These are phyloP conservation scores for Globisporangium parvum DNA, from an alignment of 352 stramenopile species.

Conservation along the genomic window DNA sequence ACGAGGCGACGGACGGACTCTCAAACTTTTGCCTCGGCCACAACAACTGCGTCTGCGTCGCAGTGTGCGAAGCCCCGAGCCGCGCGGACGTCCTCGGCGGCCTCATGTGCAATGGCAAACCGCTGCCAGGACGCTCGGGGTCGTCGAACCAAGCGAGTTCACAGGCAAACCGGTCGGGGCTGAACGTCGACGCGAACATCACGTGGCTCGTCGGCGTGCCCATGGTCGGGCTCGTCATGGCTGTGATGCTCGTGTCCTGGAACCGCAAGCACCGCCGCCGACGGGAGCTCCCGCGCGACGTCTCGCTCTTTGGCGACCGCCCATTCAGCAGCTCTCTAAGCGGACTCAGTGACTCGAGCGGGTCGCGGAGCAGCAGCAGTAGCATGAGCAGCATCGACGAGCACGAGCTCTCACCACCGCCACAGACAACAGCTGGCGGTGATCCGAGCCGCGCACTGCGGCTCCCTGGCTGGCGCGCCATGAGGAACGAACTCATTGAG, in stretches of 20 bases:
- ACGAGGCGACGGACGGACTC: conserved; percentile 23
- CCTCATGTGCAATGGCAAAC: conserved; percentile 20
- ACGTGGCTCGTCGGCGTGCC: conserved; percentile 35
- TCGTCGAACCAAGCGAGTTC: conserved; percentile 19
- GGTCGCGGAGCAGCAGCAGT: conserved; percentile 10
- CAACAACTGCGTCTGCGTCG: conserved; percentile 36
- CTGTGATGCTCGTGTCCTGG: conserved; percentile 36
- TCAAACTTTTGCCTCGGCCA: conserved; percentile 31
- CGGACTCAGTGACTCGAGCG: conserved; percentile 8
- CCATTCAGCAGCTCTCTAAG: conserved; percentile 1
- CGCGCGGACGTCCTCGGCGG: conserved; percentile 23
- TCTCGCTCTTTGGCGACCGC: conserved; percentile 12
- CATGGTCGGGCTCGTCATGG: conserved; percentile 29
- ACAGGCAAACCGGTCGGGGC: conserved; percentile 6
- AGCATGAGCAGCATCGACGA: conserved; percentile 7
- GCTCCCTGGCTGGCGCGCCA: conserved; percentile 51
- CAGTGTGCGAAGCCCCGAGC: conserved; percentile 28
- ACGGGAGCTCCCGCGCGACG: conserved; percentile 12
- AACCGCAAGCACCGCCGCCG: conserved; percentile 21
- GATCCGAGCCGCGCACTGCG: conserved; percentile 6
- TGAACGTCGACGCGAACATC: conserved; percentile 24
- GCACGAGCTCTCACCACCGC: conserved; percentile 1
- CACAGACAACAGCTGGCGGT: background rate
- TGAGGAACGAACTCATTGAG: conserved; percentile 42
- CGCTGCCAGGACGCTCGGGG: conserved; percentile 3